These are phyloP conservation scores for Populus hybrid DNA, from an alignment of 441 rosid genomes.

Conservation along the genomic window DNA sequence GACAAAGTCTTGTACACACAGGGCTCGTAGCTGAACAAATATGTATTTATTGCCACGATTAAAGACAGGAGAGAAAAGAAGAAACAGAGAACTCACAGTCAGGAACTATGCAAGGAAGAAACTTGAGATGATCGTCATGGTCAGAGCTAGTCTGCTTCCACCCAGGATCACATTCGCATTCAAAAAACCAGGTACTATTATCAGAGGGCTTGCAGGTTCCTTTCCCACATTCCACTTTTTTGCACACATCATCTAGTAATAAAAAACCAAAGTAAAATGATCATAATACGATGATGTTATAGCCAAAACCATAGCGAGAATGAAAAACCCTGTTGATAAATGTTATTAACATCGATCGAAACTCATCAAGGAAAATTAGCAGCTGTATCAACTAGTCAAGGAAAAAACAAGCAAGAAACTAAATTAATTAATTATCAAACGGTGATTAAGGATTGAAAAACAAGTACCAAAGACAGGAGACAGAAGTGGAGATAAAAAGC, in stretches of 20 bases:
- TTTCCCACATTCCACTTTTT: conserved; percentile 60
- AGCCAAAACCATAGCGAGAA: conserved; percentile 1
- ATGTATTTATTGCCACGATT: not conserved
- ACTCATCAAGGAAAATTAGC: not conserved
- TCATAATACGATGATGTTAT: not conserved
- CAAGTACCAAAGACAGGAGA: conserved; percentile 51
- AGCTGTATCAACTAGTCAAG: not conserved
- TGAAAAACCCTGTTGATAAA: conserved; percentile 9
- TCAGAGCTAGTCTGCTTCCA: conserved; percentile 54
- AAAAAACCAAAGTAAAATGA: not conserved
- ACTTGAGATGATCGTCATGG: conserved; percentile 38
- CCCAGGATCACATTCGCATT: conserved; percentile 70
- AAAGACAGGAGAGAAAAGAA: not conserved
- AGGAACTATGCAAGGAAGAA: conserved; percentile 86
- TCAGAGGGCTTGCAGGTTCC: conserved; percentile 60
- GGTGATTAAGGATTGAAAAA: not conserved
- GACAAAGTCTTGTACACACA: not conserved
- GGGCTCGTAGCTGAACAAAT: not conserved
- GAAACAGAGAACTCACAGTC: conserved; percentile 47
- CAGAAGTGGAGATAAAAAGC: conserved; percentile 48
- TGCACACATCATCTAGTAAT: conserved; percentile 50
- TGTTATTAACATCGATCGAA: conserved; percentile 1
- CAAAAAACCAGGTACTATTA: conserved; percentile 32
- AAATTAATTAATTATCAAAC: not conserved
- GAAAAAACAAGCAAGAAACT: not conserved